Conservation (phyloP, 2,329 filamentous ascomycete species). For the Aspergillus versicolor region DNA sequence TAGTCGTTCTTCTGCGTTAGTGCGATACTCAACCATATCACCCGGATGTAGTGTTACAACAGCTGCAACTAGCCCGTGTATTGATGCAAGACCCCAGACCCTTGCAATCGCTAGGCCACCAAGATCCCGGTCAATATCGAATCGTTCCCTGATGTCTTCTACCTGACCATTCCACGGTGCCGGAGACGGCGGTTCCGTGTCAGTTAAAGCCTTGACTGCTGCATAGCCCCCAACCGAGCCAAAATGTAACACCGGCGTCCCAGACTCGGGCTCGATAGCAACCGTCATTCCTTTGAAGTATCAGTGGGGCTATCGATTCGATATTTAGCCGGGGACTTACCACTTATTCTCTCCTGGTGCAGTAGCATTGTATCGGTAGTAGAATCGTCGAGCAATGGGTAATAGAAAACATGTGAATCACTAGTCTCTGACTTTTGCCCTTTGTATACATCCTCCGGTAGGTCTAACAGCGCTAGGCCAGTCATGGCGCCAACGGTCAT, state of each 20-base stretch:
- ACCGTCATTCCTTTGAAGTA: slow-evolving; percentile 25
- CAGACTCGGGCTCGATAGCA: slow-evolving; percentile 11
- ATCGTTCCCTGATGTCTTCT: slow-evolving; percentile 40
- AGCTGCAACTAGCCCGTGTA: slow-evolving; percentile 49
- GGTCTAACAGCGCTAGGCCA: slow-evolving; percentile 25
- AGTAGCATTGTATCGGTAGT: slow-evolving; percentile 10
- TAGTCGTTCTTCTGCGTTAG: slow-evolving; percentile 46
- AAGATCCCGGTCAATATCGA: slow-evolving; percentile 52
- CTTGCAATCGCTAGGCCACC: slow-evolving; percentile 50
- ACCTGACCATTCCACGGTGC: slow-evolving; percentile 32
- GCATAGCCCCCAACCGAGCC: slow-evolving; percentile 31
- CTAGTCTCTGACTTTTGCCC: neutral
- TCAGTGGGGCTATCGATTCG: slow-evolving; percentile 14
- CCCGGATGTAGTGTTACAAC: slow-evolving; percentile 56
- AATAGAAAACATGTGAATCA: slow-evolving; percentile 16
- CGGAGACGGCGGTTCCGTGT: slow-evolving; percentile 1
- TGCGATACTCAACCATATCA: slow-evolving; percentile 58
- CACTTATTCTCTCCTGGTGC: slow-evolving; percentile 35
- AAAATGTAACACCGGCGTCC: slow-evolving; percentile 27
- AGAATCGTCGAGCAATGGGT: slow-evolving; percentile 21
- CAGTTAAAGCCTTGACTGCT: slow-evolving; percentile 16
- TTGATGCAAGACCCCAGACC: slow-evolving; percentile 55
- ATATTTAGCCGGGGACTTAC: slow-evolving; percentile 19
- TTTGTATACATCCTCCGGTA: slow-evolving; percentile 20
- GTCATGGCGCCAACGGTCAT: slow-evolving; percentile 26